Percentiles rank a stretch among this genome's conserved stretches.
Conservation (phyloP, 345 rosid species). For the Eucalyptus victrix region DNA sequence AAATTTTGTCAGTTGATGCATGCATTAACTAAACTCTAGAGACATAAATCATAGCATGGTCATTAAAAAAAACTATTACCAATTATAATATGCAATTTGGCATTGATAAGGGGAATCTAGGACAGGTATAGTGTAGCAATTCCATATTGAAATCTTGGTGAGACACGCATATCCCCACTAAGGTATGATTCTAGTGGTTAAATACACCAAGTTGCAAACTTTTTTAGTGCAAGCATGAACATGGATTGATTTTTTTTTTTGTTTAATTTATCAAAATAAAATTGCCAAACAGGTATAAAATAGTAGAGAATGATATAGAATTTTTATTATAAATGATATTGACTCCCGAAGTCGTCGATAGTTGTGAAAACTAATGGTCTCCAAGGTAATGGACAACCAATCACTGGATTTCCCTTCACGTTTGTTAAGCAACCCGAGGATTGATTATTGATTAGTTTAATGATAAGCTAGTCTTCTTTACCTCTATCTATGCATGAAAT, state of each 20-base stretch:
- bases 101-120: not conserved
- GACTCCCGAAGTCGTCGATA: not conserved
- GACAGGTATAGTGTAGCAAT: not conserved
- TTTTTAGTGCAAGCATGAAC: not conserved
- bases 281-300: not conserved
- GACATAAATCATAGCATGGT: not conserved
- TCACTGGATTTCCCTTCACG: not conserved
- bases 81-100: not conserved
- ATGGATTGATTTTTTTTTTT: not conserved
- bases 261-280: not conserved
- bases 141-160: not conserved
- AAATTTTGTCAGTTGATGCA: not conserved
- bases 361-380: not conserved
- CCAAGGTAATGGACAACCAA: not conserved
- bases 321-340: not conserved
- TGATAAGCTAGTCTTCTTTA: not conserved
- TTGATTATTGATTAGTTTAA: not conserved
- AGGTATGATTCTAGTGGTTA: not conserved
- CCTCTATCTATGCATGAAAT: not conserved
- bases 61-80: not conserved
- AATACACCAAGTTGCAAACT: not conserved
- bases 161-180: not conserved
- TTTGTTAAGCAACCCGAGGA: not conserved
- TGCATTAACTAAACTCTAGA: not conserved
- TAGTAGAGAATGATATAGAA: not conserved